A percentile compares a stretch with the other conserved stretches of the same genome.
Evolutionary conservation across 148 eudicot genomes (phyloP).

Genomic region (Silene conica): DNA sequence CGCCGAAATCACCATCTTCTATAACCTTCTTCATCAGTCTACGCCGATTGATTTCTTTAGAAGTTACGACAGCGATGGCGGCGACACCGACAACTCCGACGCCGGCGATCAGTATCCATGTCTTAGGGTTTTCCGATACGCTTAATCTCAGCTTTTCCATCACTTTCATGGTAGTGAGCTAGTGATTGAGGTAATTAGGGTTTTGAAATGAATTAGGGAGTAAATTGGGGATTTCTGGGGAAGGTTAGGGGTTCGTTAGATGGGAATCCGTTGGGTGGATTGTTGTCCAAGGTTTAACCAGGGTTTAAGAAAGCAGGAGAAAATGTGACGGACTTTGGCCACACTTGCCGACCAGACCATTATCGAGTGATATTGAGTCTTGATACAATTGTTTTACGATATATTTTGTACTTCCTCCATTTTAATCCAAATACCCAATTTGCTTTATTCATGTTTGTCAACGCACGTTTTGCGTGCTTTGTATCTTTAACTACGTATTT

Average conservation of each 20-base stretch:
- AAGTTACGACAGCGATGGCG: constrained; percentile 52
- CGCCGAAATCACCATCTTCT: constrained; percentile 59
- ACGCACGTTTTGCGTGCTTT: no score
- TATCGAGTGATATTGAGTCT: neutral
- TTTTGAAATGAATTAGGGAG: neutral
- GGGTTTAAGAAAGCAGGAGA: constrained; percentile 27
- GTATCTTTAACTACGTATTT: no score
- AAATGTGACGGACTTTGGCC: neutral
- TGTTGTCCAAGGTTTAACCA: constrained; percentile 31
- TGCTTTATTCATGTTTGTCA: no score
- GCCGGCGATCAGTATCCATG: constrained; percentile 66
- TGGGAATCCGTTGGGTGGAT: constrained; percentile 1
- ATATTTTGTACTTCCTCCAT: no score
- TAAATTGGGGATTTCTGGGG: neutral
- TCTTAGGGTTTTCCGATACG: constrained; percentile 51
- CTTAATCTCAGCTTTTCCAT: constrained; percentile 21
- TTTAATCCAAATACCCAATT: no score
- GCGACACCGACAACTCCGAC: constrained; percentile 65
- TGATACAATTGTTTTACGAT: no score
- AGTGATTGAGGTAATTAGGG: neutral
- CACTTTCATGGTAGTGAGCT: constrained; percentile 16
- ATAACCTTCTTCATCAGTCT: constrained; percentile 17
- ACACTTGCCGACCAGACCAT: no score
- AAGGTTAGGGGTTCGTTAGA: neutral
- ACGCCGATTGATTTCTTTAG: constrained; percentile 34